Base-by-base conservation (phyloP, 768 basidiomycete genomes). In the Grammothele lineata region DNA sequence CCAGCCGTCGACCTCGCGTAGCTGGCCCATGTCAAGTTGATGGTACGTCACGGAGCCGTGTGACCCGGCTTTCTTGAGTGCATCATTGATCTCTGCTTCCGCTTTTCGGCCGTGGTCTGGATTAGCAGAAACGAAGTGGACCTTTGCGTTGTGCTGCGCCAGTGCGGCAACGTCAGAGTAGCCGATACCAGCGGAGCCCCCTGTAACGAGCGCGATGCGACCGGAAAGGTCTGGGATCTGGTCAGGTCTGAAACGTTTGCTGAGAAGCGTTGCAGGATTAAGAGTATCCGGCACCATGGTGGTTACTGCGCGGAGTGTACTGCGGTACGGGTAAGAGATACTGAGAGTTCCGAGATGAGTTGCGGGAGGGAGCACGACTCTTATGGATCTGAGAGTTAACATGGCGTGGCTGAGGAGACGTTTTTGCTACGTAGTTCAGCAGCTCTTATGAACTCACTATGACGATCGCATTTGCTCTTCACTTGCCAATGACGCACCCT, bases 121-220 rank as follows among this genome's bases (percentile, higher is more conserved):
- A 45, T 57, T 64, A 2, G 62, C 57, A 26, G 62, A 64, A 25
- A 62, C 44, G 43, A 64, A 62, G 50, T 59, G 47, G 34, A 64
- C 62, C 11, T 53, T 57, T 5, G 62, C 62, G 37, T 56, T 55
- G 8, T 54, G 55, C 5, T 50, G 54, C 2, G 62, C 62, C 34
- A 64, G 57, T 10, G 51, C 56, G 15, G 62, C 62, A 7, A 64
- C 65, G 48, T 63, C 62, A 49, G 59, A 60, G 48, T 57, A 65
- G 2, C 60, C 61, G n/a, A 64, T 59, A 14, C 57, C 59, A 2
- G 54, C 58, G 5, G 60, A 62, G 1, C 61, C 62, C 0, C 62
- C 59, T 5, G 62, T 61, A 45, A 64, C 59, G 47, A 64, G 51
- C 5, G 59, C 61, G 43, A 61, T 57, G 45, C 61, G 61, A 12